Base-by-base conservation (phyloP, 179 eudicot genomes). In the Amaranthus tricolor region DNA sequence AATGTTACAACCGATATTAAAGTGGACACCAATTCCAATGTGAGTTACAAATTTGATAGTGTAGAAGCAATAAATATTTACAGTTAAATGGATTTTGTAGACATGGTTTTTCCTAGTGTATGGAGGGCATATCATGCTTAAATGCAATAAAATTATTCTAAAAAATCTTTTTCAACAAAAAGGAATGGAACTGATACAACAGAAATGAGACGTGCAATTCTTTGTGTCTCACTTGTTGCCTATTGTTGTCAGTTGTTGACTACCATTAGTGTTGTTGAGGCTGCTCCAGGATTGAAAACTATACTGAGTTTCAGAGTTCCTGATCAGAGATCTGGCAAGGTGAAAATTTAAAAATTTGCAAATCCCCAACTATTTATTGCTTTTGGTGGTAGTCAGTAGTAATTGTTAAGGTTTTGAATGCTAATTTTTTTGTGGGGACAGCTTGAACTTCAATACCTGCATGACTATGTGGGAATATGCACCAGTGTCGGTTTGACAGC, bases 301-400 rank as follows among this genome's bases (percentile, higher is more conserved):
- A 88, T 94, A 58, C 31, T 94, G 45, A 94, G 95, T 85, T 85
- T 91, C 76, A 84, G 63, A 76, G 81, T 88, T 75, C 98, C 98
- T 63, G 98, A 91, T 77, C 95, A 89, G 68, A 88, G 88, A 60
- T 89, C 98, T 84, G 97, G 91, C 81, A 91, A 87, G 97, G 98
- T 91, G 78, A 81, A 72, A 14, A 49, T 15, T 13, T 48, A 15
- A 43, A 44, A 68, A 10, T 13, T 31, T 64, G 12, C 54, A 15
- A 64, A 7, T 68, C 0, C 19, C 10, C 62, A 15, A 24, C 40
- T 31, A 45, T 43, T 6, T 13, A 0, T 14, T 44, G 40, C 31
- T 1, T 1, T 24, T 24, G 2, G 40, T 31, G 40, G 40, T 31
- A 6, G 44, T 52, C 6, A 0, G 24, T 19, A 68, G 5, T 31